Evolutionary conservation across 1,139 yeast genomes (phyloP).

Genomic region (Candida buenavistaensis): DNA sequence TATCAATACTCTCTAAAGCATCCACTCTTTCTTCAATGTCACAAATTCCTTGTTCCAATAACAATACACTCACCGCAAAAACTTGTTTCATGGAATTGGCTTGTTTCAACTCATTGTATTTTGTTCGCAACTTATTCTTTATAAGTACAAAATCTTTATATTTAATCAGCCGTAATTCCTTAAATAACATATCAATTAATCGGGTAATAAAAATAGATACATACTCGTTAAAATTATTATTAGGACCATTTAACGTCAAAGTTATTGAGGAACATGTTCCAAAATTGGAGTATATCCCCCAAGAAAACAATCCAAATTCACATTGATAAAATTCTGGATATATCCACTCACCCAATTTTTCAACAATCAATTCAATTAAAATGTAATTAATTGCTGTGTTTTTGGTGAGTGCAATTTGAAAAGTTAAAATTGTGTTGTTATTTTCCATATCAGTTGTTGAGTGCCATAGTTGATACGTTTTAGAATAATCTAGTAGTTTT

Average conservation of each 20-base stretch:
- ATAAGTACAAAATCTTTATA: slow-evolving; percentile 41
- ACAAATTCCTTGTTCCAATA: slow-evolving; percentile 56
- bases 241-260: slow-evolving; percentile 51
- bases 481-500: slow-evolving; percentile 16
- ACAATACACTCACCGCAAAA: slow-evolving; percentile 46
- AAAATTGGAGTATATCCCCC: slow-evolving; percentile 52
- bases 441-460: slow-evolving; percentile 18
- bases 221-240: slow-evolving; percentile 32
- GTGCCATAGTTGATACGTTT: slow-evolving; percentile 51
- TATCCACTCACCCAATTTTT: slow-evolving; percentile 40
- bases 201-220: slow-evolving; percentile 23
- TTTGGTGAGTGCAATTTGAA: slow-evolving; percentile 38
- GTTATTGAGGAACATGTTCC: slow-evolving; percentile 52
- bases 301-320: slow-evolving; percentile 51
- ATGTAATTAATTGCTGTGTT: slow-evolving; percentile 36
- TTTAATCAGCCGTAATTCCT: slow-evolving; percentile 15
- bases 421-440: slow-evolving; percentile 36
- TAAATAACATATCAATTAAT: slow-evolving; percentile 15
- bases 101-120: slow-evolving; percentile 39
- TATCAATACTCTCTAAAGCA: slow-evolving; percentile 29
- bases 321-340: slow-evolving; percentile 48
- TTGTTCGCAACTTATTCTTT: slow-evolving; percentile 41
- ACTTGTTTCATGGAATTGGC: slow-evolving; percentile 44
- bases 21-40: slow-evolving; percentile 48
- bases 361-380: slow-evolving; percentile 50